Percentiles rank a stretch among this genome's conserved stretches.
phyloP scores from a whole-genome alignment of 352 stramenopile species.

The Globisporangium okanoganense region DNA sequence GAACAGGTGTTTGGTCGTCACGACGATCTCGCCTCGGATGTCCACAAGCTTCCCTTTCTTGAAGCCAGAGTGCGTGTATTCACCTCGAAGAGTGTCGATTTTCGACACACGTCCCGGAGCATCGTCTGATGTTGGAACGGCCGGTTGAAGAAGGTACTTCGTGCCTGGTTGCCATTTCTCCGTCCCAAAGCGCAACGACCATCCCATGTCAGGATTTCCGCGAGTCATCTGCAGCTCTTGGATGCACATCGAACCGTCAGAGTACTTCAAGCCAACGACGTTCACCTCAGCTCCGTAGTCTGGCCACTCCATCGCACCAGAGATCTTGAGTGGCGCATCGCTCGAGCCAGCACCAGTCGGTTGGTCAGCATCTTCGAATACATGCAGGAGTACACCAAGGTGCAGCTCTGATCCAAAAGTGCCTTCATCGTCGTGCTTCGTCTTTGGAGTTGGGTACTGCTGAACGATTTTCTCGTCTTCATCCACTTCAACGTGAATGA shows the following conservation, averaged over 20 bases:
- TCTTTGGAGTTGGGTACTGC: slow-evolving; percentile 65
- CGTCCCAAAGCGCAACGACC: slow-evolving; percentile 79
- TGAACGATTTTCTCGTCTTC: slow-evolving; percentile 70
- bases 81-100: slow-evolving; percentile 41
- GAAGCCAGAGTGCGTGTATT: slow-evolving; percentile 51
- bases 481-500: slow-evolving; percentile 83
- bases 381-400: slow-evolving; percentile 71
- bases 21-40: slow-evolving; percentile 54
- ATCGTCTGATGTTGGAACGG: slow-evolving; percentile 1
- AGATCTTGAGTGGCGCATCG: slow-evolving; percentile 30
- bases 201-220: slow-evolving; percentile 84
- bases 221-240: slow-evolving; percentile 81
- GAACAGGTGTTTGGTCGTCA: slow-evolving; percentile 79
- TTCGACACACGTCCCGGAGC: not conserved
- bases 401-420: slow-evolving; percentile 74
- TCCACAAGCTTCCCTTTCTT: slow-evolving; percentile 62
- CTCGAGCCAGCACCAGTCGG: not conserved
- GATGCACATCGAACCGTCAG: slow-evolving; percentile 55
- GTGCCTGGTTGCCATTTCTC: slow-evolving; percentile 87
- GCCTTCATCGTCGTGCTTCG: slow-evolving; percentile 69
- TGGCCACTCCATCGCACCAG: slow-evolving; percentile 75
- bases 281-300: slow-evolving; percentile 74
- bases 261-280: slow-evolving; percentile 59
- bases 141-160: slow-evolving; percentile 60
- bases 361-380: slow-evolving; percentile 31